Evolutionary conservation across 352 stramenopile species (phyloP).

Genomic region (Phytophthora sp.): DNA sequence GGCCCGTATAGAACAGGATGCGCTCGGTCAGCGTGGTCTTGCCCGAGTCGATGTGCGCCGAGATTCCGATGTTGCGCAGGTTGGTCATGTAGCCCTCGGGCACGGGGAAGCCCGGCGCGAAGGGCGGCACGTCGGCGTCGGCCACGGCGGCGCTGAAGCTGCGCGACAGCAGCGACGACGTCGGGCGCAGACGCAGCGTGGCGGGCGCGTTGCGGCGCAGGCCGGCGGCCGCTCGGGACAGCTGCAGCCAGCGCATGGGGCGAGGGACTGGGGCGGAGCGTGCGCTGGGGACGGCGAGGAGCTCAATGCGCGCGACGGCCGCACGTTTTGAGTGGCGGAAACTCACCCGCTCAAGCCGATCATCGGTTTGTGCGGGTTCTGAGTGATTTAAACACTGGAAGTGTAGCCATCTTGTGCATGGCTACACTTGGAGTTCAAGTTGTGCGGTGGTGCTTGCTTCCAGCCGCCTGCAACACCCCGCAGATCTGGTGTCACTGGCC

Average conservation of each 20-base stretch:
- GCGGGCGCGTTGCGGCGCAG: conserved; percentile 27
- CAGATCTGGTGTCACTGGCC: no score
- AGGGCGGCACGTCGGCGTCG: conserved; percentile 39
- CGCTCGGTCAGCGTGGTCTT: conserved; percentile 99
- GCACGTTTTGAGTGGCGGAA: conserved; percentile 37
- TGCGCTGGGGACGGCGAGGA: conserved; percentile 14
- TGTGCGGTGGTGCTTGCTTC: no score
- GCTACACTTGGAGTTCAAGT: not conserved
- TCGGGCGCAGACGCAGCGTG: conserved; percentile 27
- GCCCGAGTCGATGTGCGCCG: conserved; percentile 97
- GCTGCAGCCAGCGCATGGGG: conserved; percentile 64
- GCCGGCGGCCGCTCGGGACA: conserved; percentile 46
- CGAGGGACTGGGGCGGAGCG: not conserved
- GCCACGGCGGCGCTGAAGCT: conserved; percentile 36
- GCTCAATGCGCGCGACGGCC: conserved; percentile 26
- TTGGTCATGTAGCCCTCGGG: conserved; percentile 85
- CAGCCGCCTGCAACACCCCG: no score
- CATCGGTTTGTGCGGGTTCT: not conserved
- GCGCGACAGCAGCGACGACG: conserved; percentile 26
- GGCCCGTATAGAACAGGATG: conserved; percentile 99
- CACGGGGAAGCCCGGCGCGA: conserved; percentile 46
- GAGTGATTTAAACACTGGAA: not conserved
- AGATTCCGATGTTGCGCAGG: conserved; percentile 96
- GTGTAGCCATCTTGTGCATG: not conserved
- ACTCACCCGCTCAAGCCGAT: conserved; percentile 7